Evolutionary conservation across 176 grass and related monocot genomes (phyloP).

Genomic region (Alloteropsis semialata): DNA sequence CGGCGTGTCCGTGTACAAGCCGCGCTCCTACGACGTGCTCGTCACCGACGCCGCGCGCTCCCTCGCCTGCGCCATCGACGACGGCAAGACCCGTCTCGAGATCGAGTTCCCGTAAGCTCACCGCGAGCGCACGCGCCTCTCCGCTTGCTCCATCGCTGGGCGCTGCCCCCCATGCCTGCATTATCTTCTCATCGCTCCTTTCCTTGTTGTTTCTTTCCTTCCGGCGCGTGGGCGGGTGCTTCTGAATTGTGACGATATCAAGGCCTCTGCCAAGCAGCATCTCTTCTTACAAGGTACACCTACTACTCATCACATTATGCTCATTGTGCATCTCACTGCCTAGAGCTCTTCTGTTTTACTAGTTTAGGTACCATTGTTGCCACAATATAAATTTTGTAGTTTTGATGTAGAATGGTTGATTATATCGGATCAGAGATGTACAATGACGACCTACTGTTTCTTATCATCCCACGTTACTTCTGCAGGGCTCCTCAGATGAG

Average conservation of each 20-base stretch:
- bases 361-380: too few relatives aligned
- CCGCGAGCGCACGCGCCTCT: too few relatives aligned
- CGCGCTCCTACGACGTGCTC: conserved; percentile 83
- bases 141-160: neutral
- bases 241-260: neutral
- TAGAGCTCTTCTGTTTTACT: too few relatives aligned
- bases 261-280: conserved; percentile 90
- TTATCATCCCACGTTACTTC: conserved; percentile 14
- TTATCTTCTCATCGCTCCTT: neutral
- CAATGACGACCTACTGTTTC: neutral
- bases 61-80: conserved; percentile 72
- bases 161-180: neutral
- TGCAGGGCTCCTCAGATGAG: conserved; percentile 91
- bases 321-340: too few relatives aligned
- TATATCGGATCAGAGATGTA: neutral
- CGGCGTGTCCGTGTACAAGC: conserved; percentile 85
- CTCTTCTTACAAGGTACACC: conserved; percentile 78
- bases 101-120: conserved; percentile 87
- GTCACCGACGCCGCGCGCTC: conserved; percentile 82
- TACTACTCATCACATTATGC: neutral
- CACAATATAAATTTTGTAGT: too few relatives aligned
- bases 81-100: conserved; percentile 80
- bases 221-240: conserved; percentile 24
- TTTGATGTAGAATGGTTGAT: neutral
- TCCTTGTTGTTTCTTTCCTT: neutral